Evolutionary conservation across 1,284 basidiomycete species (phyloP), one percentile per base, ranked within the genome.

Genomic region (Marasmius tenuissimus): DNA sequence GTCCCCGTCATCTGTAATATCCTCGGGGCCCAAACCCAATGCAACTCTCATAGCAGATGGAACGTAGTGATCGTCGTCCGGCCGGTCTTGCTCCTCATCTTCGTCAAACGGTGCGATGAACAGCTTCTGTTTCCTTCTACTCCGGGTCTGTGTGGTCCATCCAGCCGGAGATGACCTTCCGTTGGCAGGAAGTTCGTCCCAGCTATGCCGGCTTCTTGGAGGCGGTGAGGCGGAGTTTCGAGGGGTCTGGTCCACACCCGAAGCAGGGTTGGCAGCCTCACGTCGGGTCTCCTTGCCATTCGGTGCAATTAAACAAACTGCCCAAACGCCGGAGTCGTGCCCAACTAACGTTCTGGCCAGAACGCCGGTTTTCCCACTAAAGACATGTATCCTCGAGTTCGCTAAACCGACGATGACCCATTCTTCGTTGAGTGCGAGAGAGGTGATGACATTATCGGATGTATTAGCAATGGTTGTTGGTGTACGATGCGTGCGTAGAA

Each of bases 321-420:
- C 91, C 97, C 97, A 98, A 0, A 98, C 96, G 10, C 97, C 97
- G 9, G 84, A 80, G 18, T 91, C 88, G 75, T 98, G 96, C 0
- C 96, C 97, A 1, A 87, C 80, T 3, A 99, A 83, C 0, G 92
- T 94, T 51, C 89, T 84, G 35, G 84, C 82, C 56, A 93, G 86
- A 5, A 91, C 84, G 0, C 96, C 97, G 0, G 92, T 93, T 45
- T 79, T 79, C 0, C 92, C 88, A 67, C 89, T 90, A 75, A 97
- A 98, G 27, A 98, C 84, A 71, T 96, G 93, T 51, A 98, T 92
- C 66, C 89, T 88, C 67, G 86, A 85, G 73, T 93, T 97, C 12
- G 94, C 93, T 72, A 97, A 91, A 1, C 94, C 96, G 27, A 96
- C 91, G 47, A 97, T 89, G 68, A 98, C 87, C 85, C 90, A 94